phyloP scores from a whole-genome alignment of 2,329 filamentous ascomycete species.

The Ophiostoma montium region DNA sequence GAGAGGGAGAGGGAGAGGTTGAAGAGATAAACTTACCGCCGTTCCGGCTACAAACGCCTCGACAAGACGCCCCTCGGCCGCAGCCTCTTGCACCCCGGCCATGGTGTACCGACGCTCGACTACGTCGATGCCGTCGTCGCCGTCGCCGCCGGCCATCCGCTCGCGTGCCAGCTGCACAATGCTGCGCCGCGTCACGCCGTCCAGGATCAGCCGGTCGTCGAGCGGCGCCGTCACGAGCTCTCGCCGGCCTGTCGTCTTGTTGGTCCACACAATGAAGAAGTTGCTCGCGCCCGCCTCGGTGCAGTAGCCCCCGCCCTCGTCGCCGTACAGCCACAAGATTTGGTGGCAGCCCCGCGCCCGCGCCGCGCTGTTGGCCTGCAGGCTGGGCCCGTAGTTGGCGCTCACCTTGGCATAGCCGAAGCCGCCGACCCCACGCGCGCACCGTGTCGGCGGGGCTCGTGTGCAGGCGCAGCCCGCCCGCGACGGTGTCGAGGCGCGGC shows the following conservation, averaged over 20 bases:
- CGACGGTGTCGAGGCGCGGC: constrained; percentile 37
- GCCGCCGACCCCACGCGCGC: constrained; percentile 82
- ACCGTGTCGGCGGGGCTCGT: constrained; percentile 72
- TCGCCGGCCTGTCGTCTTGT: constrained; percentile 44
- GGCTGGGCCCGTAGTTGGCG: constrained; percentile 79
- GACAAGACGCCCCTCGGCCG: constrained; percentile 59
- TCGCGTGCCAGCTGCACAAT: constrained; percentile 58
- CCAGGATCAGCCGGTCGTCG: constrained; percentile 69
- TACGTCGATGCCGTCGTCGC: constrained; percentile 54
- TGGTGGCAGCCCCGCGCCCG: constrained; percentile 64
- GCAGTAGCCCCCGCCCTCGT: constrained; percentile 54
- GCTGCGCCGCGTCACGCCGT: constrained; percentile 75
- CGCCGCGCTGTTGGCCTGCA: constrained; percentile 67
- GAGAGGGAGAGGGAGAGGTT: neutral
- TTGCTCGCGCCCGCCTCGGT: constrained; percentile 89
- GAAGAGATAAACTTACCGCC: constrained; percentile 48
- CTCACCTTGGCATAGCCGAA: constrained; percentile 88
- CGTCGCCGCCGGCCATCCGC: constrained; percentile 40
- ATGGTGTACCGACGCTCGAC: constrained; percentile 78
- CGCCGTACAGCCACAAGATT: constrained; percentile 92
- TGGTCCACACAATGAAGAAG: constrained; percentile 75
- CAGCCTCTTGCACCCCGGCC: constrained; percentile 57
- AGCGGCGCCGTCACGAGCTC: constrained; percentile 75
- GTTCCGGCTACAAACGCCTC: constrained; percentile 83
- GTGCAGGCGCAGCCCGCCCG: constrained; percentile 55